Evolutionary conservation across 352 stramenopile species (phyloP).

Genomic region (Globisporangium heterothallicum): DNA sequence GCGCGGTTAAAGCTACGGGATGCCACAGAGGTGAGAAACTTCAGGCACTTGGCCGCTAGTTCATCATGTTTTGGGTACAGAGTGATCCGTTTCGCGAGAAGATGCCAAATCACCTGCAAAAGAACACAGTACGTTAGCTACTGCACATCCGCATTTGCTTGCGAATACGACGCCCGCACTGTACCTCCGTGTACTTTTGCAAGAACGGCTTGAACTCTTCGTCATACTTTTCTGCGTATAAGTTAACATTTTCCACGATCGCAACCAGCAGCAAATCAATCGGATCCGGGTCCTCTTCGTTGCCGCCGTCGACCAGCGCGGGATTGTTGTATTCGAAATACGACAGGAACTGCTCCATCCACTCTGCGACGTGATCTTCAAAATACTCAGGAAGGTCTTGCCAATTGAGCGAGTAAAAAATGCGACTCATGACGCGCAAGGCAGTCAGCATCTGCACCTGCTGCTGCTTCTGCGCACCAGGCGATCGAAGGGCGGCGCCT

Average conservation of each 20-base stretch:
- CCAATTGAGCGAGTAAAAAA: constrained; percentile 99
- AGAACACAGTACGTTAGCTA: neutral
- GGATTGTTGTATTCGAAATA: constrained; percentile 95
- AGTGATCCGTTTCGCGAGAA: constrained; percentile 68
- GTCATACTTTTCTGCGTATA: constrained; percentile 99
- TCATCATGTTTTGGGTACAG: constrained; percentile 92
- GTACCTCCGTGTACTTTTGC: constrained; percentile 87
- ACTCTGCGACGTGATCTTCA: constrained; percentile 96
- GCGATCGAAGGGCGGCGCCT: constrained; percentile 37
- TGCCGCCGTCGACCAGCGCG: constrained; percentile 84
- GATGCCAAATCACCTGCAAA: constrained; percentile 58
- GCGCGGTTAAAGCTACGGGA: constrained; percentile 91
- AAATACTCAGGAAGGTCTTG: constrained; percentile 98
- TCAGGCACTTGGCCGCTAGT: constrained; percentile 94
- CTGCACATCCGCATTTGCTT: too few relatives aligned
- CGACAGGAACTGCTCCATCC: constrained; percentile 95
- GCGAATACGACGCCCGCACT: neutral
- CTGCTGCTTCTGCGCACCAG: constrained; percentile 31
- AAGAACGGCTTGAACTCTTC: constrained; percentile 97
- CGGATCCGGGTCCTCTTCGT: constrained; percentile 88
- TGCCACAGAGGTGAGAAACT: constrained; percentile 96
- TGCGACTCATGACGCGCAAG: constrained; percentile 92
- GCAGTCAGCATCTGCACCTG: constrained; percentile 69
- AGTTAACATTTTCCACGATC: constrained; percentile 97
- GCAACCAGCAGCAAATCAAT: constrained; percentile 93